phyloP scores from a whole-genome alignment of 2,329 filamentous ascomycete species.

The Endoconidiophora laricicola region DNA sequence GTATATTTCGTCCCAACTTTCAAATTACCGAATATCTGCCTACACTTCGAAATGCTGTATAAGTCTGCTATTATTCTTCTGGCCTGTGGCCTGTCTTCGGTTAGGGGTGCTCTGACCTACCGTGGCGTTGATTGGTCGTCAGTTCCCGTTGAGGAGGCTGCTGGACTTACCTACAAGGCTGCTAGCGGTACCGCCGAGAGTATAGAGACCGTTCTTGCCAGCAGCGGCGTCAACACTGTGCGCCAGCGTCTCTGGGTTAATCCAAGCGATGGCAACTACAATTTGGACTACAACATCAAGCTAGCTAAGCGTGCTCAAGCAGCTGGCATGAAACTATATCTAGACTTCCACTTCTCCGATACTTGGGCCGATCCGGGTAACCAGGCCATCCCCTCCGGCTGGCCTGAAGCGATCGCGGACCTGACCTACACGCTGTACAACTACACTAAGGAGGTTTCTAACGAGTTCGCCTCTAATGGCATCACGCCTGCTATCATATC shows the following conservation, averaged over 20 bases:
- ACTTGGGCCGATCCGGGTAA: constrained; percentile 54
- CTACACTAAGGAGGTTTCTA: constrained; percentile 46
- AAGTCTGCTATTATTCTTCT: constrained; percentile 1
- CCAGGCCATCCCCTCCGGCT: constrained; percentile 45
- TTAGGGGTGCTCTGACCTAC: constrained; percentile 35
- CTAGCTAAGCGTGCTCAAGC: constrained; percentile 49
- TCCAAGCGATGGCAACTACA: constrained; percentile 45
- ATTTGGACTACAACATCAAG: constrained; percentile 52
- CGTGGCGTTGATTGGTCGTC: constrained; percentile 59
- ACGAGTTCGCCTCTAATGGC: constrained; percentile 39
- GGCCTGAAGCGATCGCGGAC: constrained; percentile 41
- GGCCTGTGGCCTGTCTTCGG: constrained; percentile 4
- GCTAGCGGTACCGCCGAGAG: constrained; percentile 32
- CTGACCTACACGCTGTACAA: constrained; percentile 48
- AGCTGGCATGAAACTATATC: constrained; percentile 41
- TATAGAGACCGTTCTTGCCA: constrained; percentile 45
- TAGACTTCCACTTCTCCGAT: constrained; percentile 52
- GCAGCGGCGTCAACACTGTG: constrained; percentile 50
- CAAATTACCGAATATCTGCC: too few species aligned
- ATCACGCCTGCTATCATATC: constrained; percentile 45
- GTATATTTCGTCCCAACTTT: not conserved
- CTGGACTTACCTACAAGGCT: constrained; percentile 44
- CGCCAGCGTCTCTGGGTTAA: constrained; percentile 60
- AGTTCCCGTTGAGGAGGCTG: constrained; percentile 42
- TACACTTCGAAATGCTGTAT: constrained; percentile 5